phyloP scores from a whole-genome alignment of 2,329 filamentous ascomycete species.

The Tetracladium maxilliforme region DNA sequence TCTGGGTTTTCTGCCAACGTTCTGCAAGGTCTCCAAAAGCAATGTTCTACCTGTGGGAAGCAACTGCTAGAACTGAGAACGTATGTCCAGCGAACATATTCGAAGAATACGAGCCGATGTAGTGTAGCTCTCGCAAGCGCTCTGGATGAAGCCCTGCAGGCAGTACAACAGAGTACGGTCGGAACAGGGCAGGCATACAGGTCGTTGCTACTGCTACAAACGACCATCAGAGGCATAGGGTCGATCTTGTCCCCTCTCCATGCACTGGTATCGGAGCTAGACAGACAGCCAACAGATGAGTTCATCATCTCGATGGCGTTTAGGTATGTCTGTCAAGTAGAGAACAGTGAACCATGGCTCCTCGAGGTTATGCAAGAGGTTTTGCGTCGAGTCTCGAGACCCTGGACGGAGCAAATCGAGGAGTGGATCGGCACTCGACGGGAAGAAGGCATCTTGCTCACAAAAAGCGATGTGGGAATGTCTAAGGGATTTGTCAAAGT shows the following conservation, averaged over 20 bases:
- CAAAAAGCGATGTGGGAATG: slow-evolving; percentile 28
- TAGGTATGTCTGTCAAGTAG: slow-evolving; percentile 43
- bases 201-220: no score
- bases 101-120: no score
- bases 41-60: slow-evolving; percentile 32
- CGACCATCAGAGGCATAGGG: no score
- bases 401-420: slow-evolving; percentile 53
- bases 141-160: no score
- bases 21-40: slow-evolving; percentile 27
- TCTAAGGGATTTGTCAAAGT: slow-evolving; percentile 49
- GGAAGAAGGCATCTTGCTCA: slow-evolving; percentile 38
- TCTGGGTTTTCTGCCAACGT: slow-evolving; percentile 27
- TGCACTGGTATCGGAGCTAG: slow-evolving; percentile 31
- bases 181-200: no score
- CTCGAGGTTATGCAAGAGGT: slow-evolving; percentile 53
- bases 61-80: no score
- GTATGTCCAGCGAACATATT: no score
- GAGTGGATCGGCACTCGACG: slow-evolving; percentile 61
- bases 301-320: slow-evolving; percentile 47
- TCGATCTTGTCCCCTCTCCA: slow-evolving; percentile 38
- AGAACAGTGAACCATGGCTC: slow-evolving; percentile 47
- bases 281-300: slow-evolving; percentile 35
- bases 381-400: slow-evolving; percentile 43
- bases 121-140: no score
- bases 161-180: no score